A percentile compares a stretch with the other conserved stretches of the same genome.
Evolutionary conservation across 768 basidiomycete species (phyloP).

Genomic region (Trametes punicea): DNA sequence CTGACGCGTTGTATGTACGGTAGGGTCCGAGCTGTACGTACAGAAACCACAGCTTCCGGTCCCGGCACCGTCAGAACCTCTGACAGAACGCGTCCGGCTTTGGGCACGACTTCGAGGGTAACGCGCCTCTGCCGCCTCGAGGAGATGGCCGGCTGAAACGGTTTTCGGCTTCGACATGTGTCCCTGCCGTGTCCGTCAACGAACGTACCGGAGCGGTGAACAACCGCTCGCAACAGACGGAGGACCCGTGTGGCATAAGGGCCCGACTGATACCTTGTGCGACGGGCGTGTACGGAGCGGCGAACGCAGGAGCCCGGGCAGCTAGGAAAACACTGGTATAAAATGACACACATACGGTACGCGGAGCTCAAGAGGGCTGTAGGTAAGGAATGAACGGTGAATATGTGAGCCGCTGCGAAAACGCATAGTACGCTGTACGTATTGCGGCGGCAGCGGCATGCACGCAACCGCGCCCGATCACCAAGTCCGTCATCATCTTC

Average conservation of each 20-base stretch:
- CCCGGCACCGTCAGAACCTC: not conserved
- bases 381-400: no score
- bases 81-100: constrained; percentile 1
- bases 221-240: no score
- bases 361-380: not conserved
- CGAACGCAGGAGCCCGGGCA: not conserved
- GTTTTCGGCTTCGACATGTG: not conserved
- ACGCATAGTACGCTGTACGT: not conserved
- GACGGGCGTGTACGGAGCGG: not conserved
- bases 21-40: no score
- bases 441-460: not conserved
- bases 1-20: not conserved
- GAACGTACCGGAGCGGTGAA: no score
- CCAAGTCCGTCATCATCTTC: not conserved
- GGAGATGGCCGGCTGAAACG: not conserved
- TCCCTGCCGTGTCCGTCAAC: no score
- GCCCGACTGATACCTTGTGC: no score
- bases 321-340: constrained; percentile 13
- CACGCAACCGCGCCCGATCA: not conserved
- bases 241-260: no score
- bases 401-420: no score
- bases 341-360: constrained; percentile 3
- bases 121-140: not conserved
- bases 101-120: not conserved
- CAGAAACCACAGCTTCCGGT: not conserved